These are phyloP conservation scores for Leishmania martiniquensis DNA, from an alignment of 208 protist species.

Conservation along the genomic window DNA sequence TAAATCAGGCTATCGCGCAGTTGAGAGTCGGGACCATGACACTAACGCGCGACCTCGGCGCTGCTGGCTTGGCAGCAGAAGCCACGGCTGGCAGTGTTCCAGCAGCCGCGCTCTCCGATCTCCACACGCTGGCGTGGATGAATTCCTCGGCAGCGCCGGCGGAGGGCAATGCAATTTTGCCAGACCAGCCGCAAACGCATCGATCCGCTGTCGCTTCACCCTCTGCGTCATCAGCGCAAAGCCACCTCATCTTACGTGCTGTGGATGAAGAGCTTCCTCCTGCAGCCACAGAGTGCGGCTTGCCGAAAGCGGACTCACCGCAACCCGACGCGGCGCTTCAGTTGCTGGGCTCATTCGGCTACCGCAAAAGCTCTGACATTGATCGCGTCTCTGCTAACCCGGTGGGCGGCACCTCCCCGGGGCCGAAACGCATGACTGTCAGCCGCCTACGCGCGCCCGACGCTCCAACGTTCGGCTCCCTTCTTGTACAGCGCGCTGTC, in stretches of 20 bases:
- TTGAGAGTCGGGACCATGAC: conserved; percentile 26
- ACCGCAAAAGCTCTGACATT: neutral
- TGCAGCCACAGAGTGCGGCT: neutral
- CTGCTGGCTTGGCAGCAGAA: neutral
- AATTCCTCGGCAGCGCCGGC: neutral
- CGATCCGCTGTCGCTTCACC: neutral
- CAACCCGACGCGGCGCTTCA: conserved; percentile 11
- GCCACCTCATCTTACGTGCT: conserved; percentile 24
- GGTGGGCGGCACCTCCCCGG: neutral
- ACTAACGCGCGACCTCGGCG: neutral
- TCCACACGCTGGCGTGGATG: neutral
- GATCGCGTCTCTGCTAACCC: conserved; percentile 7
- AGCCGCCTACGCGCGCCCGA: conserved; percentile 66
- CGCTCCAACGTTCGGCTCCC: conserved; percentile 44
- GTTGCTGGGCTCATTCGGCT: conserved; percentile 19
- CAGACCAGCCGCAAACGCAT: neutral
- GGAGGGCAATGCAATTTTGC: neutral
- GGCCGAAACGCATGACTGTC: conserved; percentile 22
- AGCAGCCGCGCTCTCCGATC: neutral
- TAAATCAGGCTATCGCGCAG: conserved; percentile 78
- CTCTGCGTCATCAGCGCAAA: neutral
- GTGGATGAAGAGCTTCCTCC: neutral
- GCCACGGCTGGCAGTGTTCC: conserved; percentile 2
- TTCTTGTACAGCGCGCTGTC: conserved; percentile 42
- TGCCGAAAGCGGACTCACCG: neutral